A percentile compares a stretch with the other conserved stretches of the same genome.
These are phyloP conservation scores for Dillenia turbinata DNA, from an alignment of 164 flowering plant species.

Conservation along the genomic window DNA sequence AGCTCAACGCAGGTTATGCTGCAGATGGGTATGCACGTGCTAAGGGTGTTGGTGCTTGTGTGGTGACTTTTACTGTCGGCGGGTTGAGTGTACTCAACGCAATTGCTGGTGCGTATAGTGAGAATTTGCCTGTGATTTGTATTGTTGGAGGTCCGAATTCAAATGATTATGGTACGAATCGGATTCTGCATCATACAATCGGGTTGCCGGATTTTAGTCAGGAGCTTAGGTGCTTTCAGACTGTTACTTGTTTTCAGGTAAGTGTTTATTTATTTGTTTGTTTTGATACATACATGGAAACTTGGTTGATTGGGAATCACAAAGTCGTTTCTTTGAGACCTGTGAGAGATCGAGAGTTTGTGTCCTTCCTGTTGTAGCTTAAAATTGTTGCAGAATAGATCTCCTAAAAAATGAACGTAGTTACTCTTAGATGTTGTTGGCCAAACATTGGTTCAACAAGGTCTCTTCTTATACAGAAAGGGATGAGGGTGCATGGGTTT, in stretches of 20 bases:
- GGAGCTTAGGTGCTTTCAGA: slow-evolving; percentile 62
- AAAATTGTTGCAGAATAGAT: no score
- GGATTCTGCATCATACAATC: slow-evolving; percentile 66
- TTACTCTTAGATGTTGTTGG: no score
- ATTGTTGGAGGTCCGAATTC: slow-evolving; percentile 73
- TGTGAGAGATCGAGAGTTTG: no score
- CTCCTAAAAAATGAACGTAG: no score
- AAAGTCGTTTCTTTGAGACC: no score
- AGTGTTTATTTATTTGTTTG: not conserved
- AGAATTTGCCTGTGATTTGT: slow-evolving; percentile 67
- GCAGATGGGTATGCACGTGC: slow-evolving; percentile 73
- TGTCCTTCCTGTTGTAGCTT: no score
- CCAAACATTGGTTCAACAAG: no score
- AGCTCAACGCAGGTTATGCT: slow-evolving; percentile 76
- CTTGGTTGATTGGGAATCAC: no score
- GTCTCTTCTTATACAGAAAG: no score
- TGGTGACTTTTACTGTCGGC: slow-evolving; percentile 66
- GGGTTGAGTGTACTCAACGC: slow-evolving; percentile 66
- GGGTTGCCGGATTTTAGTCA: slow-evolving; percentile 72
- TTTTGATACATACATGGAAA: no score
- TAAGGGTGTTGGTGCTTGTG: slow-evolving; percentile 63
- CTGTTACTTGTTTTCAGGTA: slow-evolving; percentile 63
- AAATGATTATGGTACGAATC: slow-evolving; percentile 55
- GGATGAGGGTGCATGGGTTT: no score
- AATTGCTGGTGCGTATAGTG: slow-evolving; percentile 72